Conservation (phyloP, 2,329 filamentous ascomycete genomes). For the Seiridium unicorne region DNA sequence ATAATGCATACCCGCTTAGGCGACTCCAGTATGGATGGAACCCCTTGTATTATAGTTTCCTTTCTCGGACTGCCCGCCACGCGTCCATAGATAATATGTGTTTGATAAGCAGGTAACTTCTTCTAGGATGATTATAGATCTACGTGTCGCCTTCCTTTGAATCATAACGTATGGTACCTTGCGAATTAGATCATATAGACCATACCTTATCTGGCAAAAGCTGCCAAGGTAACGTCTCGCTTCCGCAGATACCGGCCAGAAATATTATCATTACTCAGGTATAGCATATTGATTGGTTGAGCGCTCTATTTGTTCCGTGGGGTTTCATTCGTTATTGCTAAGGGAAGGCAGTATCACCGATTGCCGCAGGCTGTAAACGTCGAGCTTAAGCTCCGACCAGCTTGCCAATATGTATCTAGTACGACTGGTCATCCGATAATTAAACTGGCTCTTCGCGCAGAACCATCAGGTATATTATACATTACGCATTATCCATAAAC, state of each 20-base stretch:
- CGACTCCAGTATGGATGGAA: neutral
- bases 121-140: neutral
- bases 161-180: too few species aligned
- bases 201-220: too few species aligned
- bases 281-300: too few species aligned
- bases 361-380: neutral
- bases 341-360: neutral
- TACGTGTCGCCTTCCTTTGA: neutral
- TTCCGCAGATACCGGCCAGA: too few species aligned
- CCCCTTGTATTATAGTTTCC: neutral
- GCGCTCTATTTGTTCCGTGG: too few species aligned
- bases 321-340: too few species aligned
- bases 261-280: too few species aligned
- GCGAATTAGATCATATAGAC: too few species aligned
- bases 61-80: neutral
- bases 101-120: neutral
- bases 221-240: too few species aligned
- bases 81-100: conserved; percentile 2
- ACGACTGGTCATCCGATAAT: neutral
- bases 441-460: neutral
- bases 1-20: neutral
- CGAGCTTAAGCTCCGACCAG: neutral
- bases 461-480: neutral
- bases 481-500: neutral
- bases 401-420: neutral